Evolutionary conservation across 805 yeast genomes (phyloP).

Genomic region (Ascoidea tarda): DNA sequence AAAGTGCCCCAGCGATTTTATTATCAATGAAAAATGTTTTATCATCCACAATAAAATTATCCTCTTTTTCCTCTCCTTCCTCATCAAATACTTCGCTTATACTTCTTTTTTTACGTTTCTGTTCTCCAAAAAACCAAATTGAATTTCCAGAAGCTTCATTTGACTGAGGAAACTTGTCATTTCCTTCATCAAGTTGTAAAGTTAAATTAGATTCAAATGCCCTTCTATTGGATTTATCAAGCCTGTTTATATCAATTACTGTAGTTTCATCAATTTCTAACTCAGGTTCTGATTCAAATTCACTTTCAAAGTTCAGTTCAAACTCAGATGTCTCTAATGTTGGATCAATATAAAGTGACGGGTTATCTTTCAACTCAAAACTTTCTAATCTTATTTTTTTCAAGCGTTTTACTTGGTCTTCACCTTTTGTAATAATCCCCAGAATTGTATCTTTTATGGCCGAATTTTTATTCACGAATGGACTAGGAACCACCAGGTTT

Average conservation of each 20-base stretch:
- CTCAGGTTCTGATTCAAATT: background rate
- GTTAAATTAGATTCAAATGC: background rate
- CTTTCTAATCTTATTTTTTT: too few relatives aligned
- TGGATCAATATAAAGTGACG: too few relatives aligned
- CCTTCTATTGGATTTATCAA: background rate
- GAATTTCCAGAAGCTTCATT: background rate
- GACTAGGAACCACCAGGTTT: too few relatives aligned
- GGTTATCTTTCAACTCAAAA: too few relatives aligned
- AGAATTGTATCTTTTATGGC: too few relatives aligned
- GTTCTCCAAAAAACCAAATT: background rate
- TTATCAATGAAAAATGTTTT: background rate
- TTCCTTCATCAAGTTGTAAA: background rate
- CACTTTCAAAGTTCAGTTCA: background rate
- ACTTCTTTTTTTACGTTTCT: background rate
- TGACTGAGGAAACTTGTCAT: background rate
- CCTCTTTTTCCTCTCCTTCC: background rate
- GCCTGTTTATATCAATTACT: background rate
- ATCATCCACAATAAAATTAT: background rate
- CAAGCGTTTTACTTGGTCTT: too few relatives aligned
- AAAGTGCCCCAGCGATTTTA: background rate
- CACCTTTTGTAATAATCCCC: too few relatives aligned
- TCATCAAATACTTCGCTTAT: background rate
- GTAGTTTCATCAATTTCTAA: too few relatives aligned
- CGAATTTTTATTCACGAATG: too few relatives aligned
- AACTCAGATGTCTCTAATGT: background rate